Evolutionary conservation across 2,329 filamentous ascomycete genomes (phyloP), one percentile per base, ranked within the genome.

Genomic region (Colletotrichum caudatum): DNA sequence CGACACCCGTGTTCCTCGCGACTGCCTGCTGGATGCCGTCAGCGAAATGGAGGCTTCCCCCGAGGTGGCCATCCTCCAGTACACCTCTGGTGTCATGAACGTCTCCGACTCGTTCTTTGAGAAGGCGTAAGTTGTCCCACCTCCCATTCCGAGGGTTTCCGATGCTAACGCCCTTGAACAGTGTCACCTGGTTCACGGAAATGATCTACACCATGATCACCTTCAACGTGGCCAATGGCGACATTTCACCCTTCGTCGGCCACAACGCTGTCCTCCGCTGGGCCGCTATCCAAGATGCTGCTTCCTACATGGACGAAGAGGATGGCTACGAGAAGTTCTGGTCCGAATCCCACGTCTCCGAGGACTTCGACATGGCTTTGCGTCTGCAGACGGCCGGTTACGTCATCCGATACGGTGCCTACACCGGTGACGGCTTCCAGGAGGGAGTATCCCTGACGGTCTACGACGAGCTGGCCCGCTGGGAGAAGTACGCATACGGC

Each of bases 201-300:
- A 86, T 94, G 63, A 89, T 94, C 75, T 95, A 94, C 82, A 91
- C 89, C 0, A 88, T 91, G 44, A 94, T 94, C 76, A 85, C 87
- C 35, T 94, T 91, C 76, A 88, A 90, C 26, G 91, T 94, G 37
- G 88, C 89, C 8, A 91, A 89, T 62, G 92, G 92, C 5, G 92
- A 94, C 64, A 88, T 92, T 8, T 90, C 92, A 0, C 92, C 91
- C 0, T 94, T 94, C 75, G 92, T 94, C 73, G 92, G 92, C 0
- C 92, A 94, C 83, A 94, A 94, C 76, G 92, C 92, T 1, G 89
- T 94, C 71, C 83, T 94, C 18, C 87, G 92, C 29, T 94, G 92
- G 92, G 53, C 63, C 62, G 80, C 81, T 26, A 69, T 83, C 20
- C 81, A 83, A 67, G 79, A 82, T 37, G 80, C 80, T 7, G 78